phyloP scores from a whole-genome alignment of 495 filamentous ascomycete species.

The Terfezia claveryi region DNA sequence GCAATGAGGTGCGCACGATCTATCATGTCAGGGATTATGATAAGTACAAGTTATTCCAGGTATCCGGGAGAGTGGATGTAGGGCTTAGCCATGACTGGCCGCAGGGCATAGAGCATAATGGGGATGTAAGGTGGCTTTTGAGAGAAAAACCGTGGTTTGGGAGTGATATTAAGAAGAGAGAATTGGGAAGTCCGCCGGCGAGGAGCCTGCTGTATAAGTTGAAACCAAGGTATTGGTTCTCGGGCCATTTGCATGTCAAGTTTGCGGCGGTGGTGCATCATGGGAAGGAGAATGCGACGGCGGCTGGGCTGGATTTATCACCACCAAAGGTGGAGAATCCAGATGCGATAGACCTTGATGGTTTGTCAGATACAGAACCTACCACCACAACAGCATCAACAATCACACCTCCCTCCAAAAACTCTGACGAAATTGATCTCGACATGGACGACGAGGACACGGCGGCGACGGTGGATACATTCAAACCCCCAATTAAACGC shows the following conservation, averaged over 20 bases:
- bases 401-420: slow-evolving; percentile 11
- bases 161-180: slow-evolving; percentile 47
- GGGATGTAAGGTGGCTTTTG: slow-evolving; percentile 41
- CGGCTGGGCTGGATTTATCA: background rate
- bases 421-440: slow-evolving; percentile 32
- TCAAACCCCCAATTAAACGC: background rate
- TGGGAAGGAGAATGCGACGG: slow-evolving; percentile 3
- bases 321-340: slow-evolving; percentile 4
- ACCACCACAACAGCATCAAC: slow-evolving; percentile 11
- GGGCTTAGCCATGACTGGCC: slow-evolving; percentile 96
- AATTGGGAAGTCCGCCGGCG: slow-evolving; percentile 56
- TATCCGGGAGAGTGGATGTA: slow-evolving; percentile 64
- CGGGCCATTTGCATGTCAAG: slow-evolving; percentile 77
- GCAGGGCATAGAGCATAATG: slow-evolving; percentile 48
- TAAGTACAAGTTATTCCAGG: slow-evolving; percentile 65
- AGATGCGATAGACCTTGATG: slow-evolving; percentile 14
- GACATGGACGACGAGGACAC: slow-evolving; percentile 26
- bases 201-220: slow-evolving; percentile 56
- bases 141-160: slow-evolving; percentile 47
- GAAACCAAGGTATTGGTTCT: slow-evolving; percentile 74
- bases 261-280: slow-evolving; percentile 54
- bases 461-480: slow-evolving; percentile 15
- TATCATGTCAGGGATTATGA: slow-evolving; percentile 88
- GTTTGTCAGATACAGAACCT: slow-evolving; percentile 17
- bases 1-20: slow-evolving; percentile 46